A percentile compares a stretch with the other conserved stretches of the same genome.
Evolutionary conservation across 2,329 filamentous ascomycete genomes (phyloP).

Genomic region (Cladophialophora yegresii): DNA sequence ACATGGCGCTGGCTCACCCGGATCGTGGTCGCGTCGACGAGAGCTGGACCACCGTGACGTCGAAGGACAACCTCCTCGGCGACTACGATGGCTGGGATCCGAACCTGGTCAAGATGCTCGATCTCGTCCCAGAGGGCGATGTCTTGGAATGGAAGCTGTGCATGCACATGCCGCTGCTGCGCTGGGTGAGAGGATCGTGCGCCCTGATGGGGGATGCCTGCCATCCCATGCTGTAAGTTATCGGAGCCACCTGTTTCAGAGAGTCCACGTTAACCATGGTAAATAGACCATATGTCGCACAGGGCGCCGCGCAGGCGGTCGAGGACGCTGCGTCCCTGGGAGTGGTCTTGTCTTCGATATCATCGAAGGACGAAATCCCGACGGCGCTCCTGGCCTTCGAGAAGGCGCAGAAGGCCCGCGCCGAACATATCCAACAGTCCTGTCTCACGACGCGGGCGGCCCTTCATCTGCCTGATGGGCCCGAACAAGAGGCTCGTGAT

Average conservation of each 20-base stretch:
- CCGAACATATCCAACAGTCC: constrained; percentile 50
- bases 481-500: constrained; percentile 37
- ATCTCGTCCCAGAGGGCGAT: constrained; percentile 63
- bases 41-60: constrained; percentile 65
- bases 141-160: constrained; percentile 68
- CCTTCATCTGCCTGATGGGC: constrained; percentile 39
- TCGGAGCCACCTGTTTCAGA: background rate
- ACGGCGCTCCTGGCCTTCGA: constrained; percentile 51
- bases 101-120: constrained; percentile 60
- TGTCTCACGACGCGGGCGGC: constrained; percentile 39
- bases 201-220: constrained; percentile 49
- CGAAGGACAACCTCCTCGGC: constrained; percentile 61
- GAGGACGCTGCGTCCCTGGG: constrained; percentile 48
- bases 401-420: constrained; percentile 32
- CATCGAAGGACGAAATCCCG: constrained; percentile 50
- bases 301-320: constrained; percentile 49
- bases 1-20: constrained; percentile 64
- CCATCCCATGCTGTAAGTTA: constrained; percentile 45
- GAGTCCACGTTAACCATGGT: background rate
- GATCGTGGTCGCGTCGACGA: constrained; percentile 61
- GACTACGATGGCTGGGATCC: constrained; percentile 64
- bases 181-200: constrained; percentile 55
- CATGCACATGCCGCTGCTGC: constrained; percentile 62
- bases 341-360: constrained; percentile 33
- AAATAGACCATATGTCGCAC: constrained; percentile 46